Evolutionary conservation across 441 rosid species (phyloP), one percentile per base, ranked within the genome.

Genomic region (Kokia cookei): DNA sequence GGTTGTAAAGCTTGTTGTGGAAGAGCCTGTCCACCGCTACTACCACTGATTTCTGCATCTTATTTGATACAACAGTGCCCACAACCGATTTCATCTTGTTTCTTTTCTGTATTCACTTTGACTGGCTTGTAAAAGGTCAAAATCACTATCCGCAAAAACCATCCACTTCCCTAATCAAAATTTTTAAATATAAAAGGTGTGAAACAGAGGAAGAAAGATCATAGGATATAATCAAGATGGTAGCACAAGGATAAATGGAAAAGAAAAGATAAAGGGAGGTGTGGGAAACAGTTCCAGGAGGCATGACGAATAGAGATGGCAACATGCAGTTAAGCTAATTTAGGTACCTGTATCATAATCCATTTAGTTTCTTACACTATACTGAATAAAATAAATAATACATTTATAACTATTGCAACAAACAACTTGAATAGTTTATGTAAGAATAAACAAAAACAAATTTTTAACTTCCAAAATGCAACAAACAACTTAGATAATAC

Each of bases 11-110:
- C 77, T 90, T 90, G 84, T 91, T 76, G 78, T 89, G 97, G 82
- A 95, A 95, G 29, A 95, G 90, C 55, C 97, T 84, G 65, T 93
- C 98, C 72, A 95, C 97, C 2, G 96, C 97, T 57, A 87, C 97
- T 54, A 91, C 93, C 63, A 91, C 96, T 1, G 99, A 93, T 71
- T 93, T 95, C 88, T 93, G 98, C 99, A 95, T 93, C 88, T 95
- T 94, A 85, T 93, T 94, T 66, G 99, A 94, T 47, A 93, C 97
- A 72, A 93, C 98, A 80, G 89, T 77, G 13, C 98, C 96, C 75
- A 92, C 88, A 71, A 93, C 90, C 6, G 93, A 82, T 80, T 89
- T 87, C 91, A 89, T 82, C 64, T 35, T 74, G 42, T 71, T 15
- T 51, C 22, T n/a, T 51, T 51, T 15, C 55, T 51, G 55, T 51